These are phyloP conservation scores for Vitis riparia DNA, from an alignment of 164 flowering plant species.

Conservation along the genomic window DNA sequence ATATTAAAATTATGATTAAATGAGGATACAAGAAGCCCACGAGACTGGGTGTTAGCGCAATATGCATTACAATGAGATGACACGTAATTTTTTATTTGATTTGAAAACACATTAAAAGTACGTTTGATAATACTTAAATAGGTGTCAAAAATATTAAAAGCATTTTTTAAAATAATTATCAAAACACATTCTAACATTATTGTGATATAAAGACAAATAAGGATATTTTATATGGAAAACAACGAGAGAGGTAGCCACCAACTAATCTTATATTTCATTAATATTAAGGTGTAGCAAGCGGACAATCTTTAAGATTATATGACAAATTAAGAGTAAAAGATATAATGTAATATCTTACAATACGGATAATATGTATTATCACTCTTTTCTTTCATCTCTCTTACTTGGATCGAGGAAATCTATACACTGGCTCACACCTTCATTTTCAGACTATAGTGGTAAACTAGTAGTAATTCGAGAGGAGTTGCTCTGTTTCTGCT, in stretches of 20 bases:
- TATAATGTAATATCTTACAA: conserved; percentile 8
- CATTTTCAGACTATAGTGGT: conserved; percentile 6
- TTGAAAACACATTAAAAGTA: too few species aligned
- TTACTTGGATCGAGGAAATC: conserved; percentile 10
- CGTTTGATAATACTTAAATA: too few species aligned
- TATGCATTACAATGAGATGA: too few species aligned
- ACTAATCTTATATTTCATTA: conserved; percentile 23
- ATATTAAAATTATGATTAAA: too few species aligned
- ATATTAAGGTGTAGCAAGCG: conserved; percentile 7
- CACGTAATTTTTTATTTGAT: too few species aligned
- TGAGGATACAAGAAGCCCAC: too few species aligned
- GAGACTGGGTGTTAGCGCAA: too few species aligned
- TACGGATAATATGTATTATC: conserved; percentile 4
- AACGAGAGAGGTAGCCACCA: conserved; percentile 14
- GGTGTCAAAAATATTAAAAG: too few species aligned
- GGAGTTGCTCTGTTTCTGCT: neutral
- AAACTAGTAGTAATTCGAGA: neutral
- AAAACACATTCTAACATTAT: too few species aligned
- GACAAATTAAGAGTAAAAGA: neutral
- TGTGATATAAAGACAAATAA: too few species aligned
- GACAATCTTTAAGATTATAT: neutral
- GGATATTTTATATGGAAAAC: neutral
- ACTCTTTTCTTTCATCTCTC: conserved; percentile 2
- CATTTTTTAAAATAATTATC: too few species aligned
- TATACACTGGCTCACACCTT: conserved; percentile 20